Conservation (phyloP, 2,329 filamentous ascomycete species). For the Hymenoscyphus fructigenus region DNA sequence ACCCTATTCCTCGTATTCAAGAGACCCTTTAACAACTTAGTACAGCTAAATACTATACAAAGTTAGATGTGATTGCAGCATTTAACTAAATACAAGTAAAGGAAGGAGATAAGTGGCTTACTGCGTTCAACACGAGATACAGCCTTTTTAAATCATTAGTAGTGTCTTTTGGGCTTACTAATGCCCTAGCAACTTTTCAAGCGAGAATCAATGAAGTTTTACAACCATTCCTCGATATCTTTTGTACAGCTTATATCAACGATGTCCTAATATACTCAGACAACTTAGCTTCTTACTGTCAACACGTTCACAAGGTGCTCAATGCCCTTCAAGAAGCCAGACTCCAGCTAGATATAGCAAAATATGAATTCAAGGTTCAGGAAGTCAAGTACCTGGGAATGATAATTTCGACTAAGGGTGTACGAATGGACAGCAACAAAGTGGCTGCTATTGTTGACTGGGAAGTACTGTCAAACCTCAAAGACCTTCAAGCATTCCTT, state of each 20-base stretch:
- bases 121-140: background rate
- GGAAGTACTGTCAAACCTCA: background rate
- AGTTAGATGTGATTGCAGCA: too few relatives aligned
- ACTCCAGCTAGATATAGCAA: background rate
- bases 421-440: background rate
- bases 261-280: background rate
- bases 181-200: background rate
- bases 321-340: background rate
- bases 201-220: background rate
- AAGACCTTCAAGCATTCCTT: background rate
- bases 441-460: background rate
- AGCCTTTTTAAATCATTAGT: background rate
- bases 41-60: too few relatives aligned
- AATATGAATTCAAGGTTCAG: background rate
- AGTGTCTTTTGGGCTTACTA: background rate
- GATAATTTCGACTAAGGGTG: background rate
- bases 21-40: too few relatives aligned
- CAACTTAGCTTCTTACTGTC: background rate
- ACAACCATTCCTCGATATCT: background rate
- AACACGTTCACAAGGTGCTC: background rate
- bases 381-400: background rate
- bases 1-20: too few relatives aligned
- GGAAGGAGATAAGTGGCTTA: background rate
- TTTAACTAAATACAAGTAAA: background rate
- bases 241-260: background rate